Evolutionary conservation across 2,329 filamentous ascomycete species (phyloP), one percentile per base, ranked within the genome.

Genomic region (Aspergillus calidoustus): DNA sequence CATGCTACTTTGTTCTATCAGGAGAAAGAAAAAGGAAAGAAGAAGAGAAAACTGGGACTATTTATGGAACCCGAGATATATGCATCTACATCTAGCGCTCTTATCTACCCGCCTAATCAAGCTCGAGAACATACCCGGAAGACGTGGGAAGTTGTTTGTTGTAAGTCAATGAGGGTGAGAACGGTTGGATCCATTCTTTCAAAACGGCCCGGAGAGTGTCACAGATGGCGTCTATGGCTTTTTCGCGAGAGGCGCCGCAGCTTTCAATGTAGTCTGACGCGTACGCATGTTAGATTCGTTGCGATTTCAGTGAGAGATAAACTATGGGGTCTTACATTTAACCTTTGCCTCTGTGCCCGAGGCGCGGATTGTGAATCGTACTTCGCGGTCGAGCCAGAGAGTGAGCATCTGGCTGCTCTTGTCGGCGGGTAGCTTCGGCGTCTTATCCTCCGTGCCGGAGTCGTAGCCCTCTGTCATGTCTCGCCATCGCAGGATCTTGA

Each of bases 331-430:
- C 78, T 71, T 71, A 82, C 81, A 74, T 69, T 89, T 89, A 64
- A 89, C 87, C 78, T 89, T 89, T 0, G 87, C 87, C 72, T 89
- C 87, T 2, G 87, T 89, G 2, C 87, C 87, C 2, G 86, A 88
- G 1, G 83, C 86, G 66, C 87, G 75, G 23, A 87, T 80, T 2
- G 86, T 89, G 67, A 88, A 87, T 25, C 84, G 80, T 13, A 87
- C 70, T 28, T 76, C 73, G 22, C 81, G 81, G 30, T 86, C 81
- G 46, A 89, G 72, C 77, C 87, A 86, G 43, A 80, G 66, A 2
- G 87, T 89, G 67, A 89, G 83, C 87, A 89, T 89, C 76, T 89
- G 86, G 60, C 83, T 86, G 13, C 74, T 80, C 22, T 78, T 77
- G 66, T 87, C 85, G 25, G 84, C 79, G 1, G 87, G 87, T 41